Percentiles rank a stretch among this genome's conserved stretches.
phyloP scores from a whole-genome alignment of 73 alveolate species.

The Stentor coeruleus region DNA sequence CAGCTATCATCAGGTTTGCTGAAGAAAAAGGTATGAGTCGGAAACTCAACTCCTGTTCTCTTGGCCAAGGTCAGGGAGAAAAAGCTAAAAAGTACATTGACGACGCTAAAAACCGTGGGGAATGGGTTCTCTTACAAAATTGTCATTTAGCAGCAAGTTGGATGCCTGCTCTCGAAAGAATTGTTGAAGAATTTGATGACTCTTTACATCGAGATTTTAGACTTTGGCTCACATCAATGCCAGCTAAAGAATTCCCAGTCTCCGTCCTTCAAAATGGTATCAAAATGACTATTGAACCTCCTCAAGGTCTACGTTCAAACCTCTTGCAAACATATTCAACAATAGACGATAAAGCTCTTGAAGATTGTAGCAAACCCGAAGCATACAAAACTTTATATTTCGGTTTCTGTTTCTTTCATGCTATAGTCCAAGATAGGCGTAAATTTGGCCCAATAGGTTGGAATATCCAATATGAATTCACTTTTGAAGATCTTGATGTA shows the following conservation, averaged over 20 bases:
- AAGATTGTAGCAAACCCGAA: conserved; percentile 95
- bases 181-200: conserved; percentile 50
- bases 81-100: conserved; percentile 71
- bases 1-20: conserved; percentile 97
- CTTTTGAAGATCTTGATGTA: conserved; percentile 79
- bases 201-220: conserved; percentile 56
- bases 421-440: conserved; percentile 97
- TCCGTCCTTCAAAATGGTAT: conserved; percentile 78
- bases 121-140: conserved; percentile 98
- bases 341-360: conserved; percentile 82
- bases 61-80: conserved; percentile 86
- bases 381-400: conserved; percentile 92
- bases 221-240: conserved; percentile 97
- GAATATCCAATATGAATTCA: conserved; percentile 89
- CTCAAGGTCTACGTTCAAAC: conserved; percentile 67
- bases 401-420: conserved; percentile 99
- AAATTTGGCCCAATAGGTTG: conserved; percentile 99
- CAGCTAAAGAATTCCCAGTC: conserved; percentile 86
- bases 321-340: conserved; percentile 72
- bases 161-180: conserved; percentile 95
- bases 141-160: conserved; percentile 98
- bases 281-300: conserved; percentile 86
- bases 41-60: conserved; percentile 65
- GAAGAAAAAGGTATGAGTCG: conserved; percentile 81
- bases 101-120: conserved; percentile 79